phyloP scores from a whole-genome alignment of 768 basidiomycete species.

The Tricholoma bakamatsutake region DNA sequence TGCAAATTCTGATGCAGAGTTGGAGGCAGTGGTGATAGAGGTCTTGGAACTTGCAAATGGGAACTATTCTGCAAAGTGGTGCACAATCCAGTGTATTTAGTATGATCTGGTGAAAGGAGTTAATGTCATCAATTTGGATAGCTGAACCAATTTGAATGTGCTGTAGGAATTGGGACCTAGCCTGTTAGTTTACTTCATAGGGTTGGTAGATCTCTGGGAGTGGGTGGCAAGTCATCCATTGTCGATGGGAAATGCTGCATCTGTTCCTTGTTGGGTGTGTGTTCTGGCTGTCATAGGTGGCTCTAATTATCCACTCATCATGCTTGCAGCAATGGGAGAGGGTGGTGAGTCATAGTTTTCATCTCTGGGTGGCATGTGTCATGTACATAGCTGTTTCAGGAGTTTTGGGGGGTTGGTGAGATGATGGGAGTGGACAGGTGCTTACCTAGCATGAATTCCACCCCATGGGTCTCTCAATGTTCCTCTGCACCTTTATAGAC shows the following conservation, averaged over 20 bases:
- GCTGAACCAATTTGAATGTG: not conserved
- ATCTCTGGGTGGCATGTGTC: not conserved
- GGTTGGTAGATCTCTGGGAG: too few species aligned
- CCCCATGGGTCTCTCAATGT: not conserved
- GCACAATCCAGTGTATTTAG: too few species aligned
- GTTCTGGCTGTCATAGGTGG: not conserved
- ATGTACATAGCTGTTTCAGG: not conserved
- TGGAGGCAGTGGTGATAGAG: too few species aligned
- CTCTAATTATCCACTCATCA: not conserved
- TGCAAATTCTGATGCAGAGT: too few species aligned
- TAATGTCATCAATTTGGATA: too few species aligned
- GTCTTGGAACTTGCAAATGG: too few species aligned
- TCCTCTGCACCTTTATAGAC: not conserved
- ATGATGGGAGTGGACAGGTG: not conserved
- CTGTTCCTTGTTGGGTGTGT: not conserved
- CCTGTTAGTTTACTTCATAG: constrained; percentile 1
- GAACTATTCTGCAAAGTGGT: too few species aligned
- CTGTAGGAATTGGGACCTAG: not conserved
- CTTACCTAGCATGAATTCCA: not conserved
- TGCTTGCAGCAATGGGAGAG: not conserved
- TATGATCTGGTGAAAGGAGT: too few species aligned
- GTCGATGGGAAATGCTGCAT: not conserved
- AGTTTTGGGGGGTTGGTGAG: not conserved
- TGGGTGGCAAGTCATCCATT: not conserved
- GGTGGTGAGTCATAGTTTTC: not conserved